Evolutionary conservation across 2,329 filamentous ascomycete genomes (phyloP).

Genomic region (Fusarium foetens): DNA sequence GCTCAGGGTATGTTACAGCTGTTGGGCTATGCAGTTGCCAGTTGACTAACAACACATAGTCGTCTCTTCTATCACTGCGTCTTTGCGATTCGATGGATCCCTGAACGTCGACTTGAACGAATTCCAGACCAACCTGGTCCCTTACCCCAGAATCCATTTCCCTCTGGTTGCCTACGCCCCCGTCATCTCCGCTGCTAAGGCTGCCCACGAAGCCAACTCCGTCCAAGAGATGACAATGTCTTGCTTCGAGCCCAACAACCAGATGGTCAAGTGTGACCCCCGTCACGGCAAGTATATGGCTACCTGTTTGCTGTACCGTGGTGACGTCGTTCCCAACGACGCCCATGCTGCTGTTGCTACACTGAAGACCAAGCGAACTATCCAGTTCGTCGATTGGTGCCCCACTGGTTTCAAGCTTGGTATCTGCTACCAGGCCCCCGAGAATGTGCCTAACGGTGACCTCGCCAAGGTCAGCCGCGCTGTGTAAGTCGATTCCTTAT

Average conservation of each 20-base stretch:
- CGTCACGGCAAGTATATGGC: constrained; percentile 99
- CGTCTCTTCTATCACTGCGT: constrained; percentile 97
- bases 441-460: constrained; percentile 96
- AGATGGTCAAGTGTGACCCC: constrained; percentile 99
- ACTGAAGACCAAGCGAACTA: constrained; percentile 99
- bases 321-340: constrained; percentile 97
- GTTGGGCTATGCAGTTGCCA: not conserved
- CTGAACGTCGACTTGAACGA: constrained; percentile 99
- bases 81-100: constrained; percentile 97
- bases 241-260: constrained; percentile 99
- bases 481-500: constrained; percentile 74
- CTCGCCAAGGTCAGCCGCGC: constrained; percentile 98
- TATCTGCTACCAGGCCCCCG: constrained; percentile 99
- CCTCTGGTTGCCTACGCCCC: constrained; percentile 96
- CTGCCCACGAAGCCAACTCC: constrained; percentile 96
- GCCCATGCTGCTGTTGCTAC: constrained; percentile 91
- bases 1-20: constrained; percentile 76
- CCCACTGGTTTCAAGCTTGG: constrained; percentile 99
- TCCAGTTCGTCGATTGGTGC: constrained; percentile 99
- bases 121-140: constrained; percentile 99
- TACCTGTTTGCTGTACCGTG: constrained; percentile 96
- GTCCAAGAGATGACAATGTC: constrained; percentile 98
- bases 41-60: constrained; percentile 63
- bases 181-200: constrained; percentile 94
- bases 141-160: constrained; percentile 99